A percentile compares a stretch with the other conserved stretches of the same genome.
Evolutionary conservation across 192 early-diverging fungal species (phyloP).

Genomic region (Gigaspora rosea): DNA sequence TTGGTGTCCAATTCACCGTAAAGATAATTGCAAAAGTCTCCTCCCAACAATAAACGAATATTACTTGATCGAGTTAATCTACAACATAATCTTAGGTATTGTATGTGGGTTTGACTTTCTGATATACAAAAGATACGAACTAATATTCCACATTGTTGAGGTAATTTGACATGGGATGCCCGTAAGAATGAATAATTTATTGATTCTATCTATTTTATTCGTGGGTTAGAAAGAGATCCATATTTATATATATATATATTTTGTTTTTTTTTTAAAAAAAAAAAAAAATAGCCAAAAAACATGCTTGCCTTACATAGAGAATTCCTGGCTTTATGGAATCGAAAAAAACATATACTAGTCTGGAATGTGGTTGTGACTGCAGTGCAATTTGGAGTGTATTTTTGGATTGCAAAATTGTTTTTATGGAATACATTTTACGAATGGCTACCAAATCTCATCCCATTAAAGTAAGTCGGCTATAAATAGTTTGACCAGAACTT

Average conservation of each 20-base stretch:
- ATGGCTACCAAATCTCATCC: conserved; percentile 14
- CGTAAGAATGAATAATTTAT: not conserved
- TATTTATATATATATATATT: not conserved
- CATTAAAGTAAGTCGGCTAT: not conserved
- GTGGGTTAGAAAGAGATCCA: not conserved
- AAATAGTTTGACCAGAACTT: not conserved
- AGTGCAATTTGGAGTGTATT: not conserved
- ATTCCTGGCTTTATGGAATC: conserved; percentile 1
- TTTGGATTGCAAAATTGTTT: not conserved
- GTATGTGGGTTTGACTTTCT: not conserved
- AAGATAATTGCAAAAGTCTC: conserved; percentile 15
- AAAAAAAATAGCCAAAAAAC: not conserved
- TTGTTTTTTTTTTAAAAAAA: not conserved
- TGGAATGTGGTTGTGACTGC: not conserved
- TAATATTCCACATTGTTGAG: not conserved
- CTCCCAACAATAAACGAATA: conserved; percentile 14
- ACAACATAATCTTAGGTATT: conserved; percentile 6
- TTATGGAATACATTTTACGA: not conserved
- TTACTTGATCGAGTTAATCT: not conserved
- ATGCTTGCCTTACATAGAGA: not conserved
- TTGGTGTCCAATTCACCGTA: conserved; percentile 20
- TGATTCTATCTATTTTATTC: not conserved
- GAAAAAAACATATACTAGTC: not conserved
- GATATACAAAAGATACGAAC: not conserved
- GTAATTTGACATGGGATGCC: not conserved